Evolutionary conservation across 345 rosid species (phyloP).

Genomic region (Boechera stricta): DNA sequence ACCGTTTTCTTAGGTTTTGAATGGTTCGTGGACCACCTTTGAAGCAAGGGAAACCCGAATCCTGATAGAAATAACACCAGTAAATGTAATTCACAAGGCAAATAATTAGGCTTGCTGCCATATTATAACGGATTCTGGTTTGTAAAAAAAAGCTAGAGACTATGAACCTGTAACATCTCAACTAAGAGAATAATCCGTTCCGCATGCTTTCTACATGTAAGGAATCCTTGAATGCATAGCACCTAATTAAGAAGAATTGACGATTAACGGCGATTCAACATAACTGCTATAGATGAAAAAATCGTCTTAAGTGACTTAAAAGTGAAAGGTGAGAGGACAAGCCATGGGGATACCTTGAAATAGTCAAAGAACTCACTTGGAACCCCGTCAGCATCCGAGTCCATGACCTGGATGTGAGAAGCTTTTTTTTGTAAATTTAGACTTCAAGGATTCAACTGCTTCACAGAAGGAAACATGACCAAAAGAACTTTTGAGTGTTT

Average conservation of each 20-base stretch:
- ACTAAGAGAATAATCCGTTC: conserved; percentile 95
- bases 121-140: conserved; percentile 21
- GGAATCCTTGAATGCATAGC: conserved; percentile 96
- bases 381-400: conserved; percentile 99
- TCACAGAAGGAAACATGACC: conserved; percentile 21
- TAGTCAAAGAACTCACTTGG: conserved; percentile 99
- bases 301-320: neutral
- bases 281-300: neutral
- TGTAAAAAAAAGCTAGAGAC: conserved; percentile 21
- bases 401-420: conserved; percentile 78
- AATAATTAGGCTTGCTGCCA: neutral
- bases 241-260: conserved; percentile 56
- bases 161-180: conserved; percentile 96
- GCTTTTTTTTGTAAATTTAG: conserved; percentile 10
- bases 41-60: conserved; percentile 98
- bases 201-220: conserved; percentile 97
- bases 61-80: conserved; percentile 57
- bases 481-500: neutral
- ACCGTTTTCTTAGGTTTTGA: conserved; percentile 91
- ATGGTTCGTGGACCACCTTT: conserved; percentile 96
- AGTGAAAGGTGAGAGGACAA: conserved; percentile 14
- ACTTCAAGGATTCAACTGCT: neutral
- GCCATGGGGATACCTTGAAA: conserved; percentile 72
- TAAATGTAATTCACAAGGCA: conserved; percentile 11
- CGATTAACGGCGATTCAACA: neutral